phyloP scores from a whole-genome alignment of 192 early-diverging fungal species.

The Lobosporangium transversale region DNA sequence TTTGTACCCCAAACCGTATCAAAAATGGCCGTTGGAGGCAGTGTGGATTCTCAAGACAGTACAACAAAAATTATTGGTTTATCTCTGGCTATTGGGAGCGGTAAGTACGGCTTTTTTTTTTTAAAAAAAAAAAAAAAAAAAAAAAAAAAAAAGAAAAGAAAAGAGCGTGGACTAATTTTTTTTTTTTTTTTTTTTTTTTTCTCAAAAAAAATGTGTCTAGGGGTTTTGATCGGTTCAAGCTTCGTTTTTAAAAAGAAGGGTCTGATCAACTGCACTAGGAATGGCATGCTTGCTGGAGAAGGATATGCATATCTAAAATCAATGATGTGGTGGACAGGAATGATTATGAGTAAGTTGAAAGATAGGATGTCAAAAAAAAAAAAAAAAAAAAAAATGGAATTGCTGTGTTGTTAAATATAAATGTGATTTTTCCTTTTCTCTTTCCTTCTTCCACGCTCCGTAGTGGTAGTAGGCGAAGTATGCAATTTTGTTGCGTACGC shows the following conservation, averaged over 20 bases:
- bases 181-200: constrained; percentile 9
- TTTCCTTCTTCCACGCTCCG: neutral
- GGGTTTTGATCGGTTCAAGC: constrained; percentile 85
- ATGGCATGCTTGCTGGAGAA: constrained; percentile 61
- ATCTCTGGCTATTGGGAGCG: constrained; percentile 76
- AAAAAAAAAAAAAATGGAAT: neutral
- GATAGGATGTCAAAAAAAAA: neutral
- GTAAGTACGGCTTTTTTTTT: constrained; percentile 26
- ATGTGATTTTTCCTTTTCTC: neutral
- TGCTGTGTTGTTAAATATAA: neutral
- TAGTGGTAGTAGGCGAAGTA: constrained; percentile 89
- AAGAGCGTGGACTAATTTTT: neutral
- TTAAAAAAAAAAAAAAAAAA: neutral
- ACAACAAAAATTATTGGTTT: constrained; percentile 80
- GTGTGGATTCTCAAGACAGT: neutral
- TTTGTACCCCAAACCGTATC: too few relatives aligned
- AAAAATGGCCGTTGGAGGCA: neutral
- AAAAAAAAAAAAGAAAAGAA: constrained; percentile 6
- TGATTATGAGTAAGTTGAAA: constrained; percentile 57
- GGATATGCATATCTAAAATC: constrained; percentile 62
- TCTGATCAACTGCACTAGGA: constrained; percentile 77
- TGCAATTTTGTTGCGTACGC: constrained; percentile 95
- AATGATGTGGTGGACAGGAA: constrained; percentile 63
- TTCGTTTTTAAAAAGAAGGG: constrained; percentile 98
- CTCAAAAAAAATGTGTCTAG: neutral